These are phyloP conservation scores for Marasmius sp. DNA, from an alignment of 1,284 basidiomycete species.

Conservation along the genomic window DNA sequence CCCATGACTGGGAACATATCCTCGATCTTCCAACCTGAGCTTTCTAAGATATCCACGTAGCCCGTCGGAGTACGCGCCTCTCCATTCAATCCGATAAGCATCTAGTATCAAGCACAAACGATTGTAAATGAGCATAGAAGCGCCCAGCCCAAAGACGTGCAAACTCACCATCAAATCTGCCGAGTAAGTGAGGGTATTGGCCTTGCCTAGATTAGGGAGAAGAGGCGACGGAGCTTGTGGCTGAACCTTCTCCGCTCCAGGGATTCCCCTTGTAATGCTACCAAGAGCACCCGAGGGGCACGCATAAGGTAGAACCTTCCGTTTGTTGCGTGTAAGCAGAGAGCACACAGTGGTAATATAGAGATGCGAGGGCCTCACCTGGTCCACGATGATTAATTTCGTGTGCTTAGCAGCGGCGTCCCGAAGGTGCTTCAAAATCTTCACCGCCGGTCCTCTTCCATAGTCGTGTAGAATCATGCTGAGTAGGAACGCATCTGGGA, in stretches of 20 bases:
- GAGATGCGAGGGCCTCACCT: neutral
- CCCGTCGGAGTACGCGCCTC: neutral
- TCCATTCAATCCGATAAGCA: neutral
- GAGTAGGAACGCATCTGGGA: conserved; percentile 9
- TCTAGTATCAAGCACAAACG: neutral
- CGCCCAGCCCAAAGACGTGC: neutral
- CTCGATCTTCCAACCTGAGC: neutral
- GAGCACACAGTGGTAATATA: no score
- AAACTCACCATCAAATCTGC: conserved; percentile 15
- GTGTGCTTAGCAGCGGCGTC: conserved; percentile 10
- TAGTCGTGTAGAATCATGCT: conserved; percentile 14
- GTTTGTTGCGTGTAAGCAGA: neutral
- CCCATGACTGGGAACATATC: neutral
- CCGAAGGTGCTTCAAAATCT: conserved; percentile 12
- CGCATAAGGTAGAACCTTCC: conserved; percentile 14
- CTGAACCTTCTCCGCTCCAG: conserved; percentile 10
- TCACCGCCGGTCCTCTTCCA: neutral
- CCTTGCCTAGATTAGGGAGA: conserved; percentile 19
- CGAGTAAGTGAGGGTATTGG: conserved; percentile 12
- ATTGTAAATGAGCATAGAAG: neutral
- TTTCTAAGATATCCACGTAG: neutral
- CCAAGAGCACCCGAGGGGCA: conserved; percentile 1
- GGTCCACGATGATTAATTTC: conserved; percentile 8
- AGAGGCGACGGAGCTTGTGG: conserved; percentile 15
- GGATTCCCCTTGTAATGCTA: conserved; percentile 1